A percentile compares a stretch with the other conserved stretches of the same genome.
Conservation (phyloP, 2,329 filamentous ascomycete genomes). For the Juglanconis juglandina region DNA sequence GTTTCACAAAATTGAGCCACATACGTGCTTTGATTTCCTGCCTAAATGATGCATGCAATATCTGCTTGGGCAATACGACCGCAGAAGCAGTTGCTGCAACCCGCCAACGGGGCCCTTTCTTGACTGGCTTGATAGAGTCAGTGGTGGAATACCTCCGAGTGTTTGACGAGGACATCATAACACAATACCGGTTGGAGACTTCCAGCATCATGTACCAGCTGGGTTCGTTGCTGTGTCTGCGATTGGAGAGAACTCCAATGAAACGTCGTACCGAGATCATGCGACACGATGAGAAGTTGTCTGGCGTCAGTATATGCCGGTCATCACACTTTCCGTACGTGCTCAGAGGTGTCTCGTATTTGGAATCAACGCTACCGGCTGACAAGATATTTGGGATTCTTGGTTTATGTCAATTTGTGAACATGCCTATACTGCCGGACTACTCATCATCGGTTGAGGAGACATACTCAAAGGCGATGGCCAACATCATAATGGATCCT, state of each 20-base stretch:
- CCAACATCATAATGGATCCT: not conserved
- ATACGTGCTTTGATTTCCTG: not conserved
- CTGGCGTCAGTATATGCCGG: not conserved
- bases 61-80: not conserved
- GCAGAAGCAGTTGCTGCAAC: not conserved
- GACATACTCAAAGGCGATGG: conserved; percentile 3
- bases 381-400: conserved; percentile 4
- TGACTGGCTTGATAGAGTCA: not conserved
- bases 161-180: not conserved
- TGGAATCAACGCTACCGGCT: not conserved
- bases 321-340: not conserved
- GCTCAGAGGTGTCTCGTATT: not conserved
- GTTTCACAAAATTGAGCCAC: not conserved
- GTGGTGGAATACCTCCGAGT: not conserved
- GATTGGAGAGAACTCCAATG: not conserved
- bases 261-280: not conserved
- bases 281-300: not conserved
- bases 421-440: not conserved
- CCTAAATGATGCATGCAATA: not conserved
- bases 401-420: not conserved
- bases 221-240: not conserved
- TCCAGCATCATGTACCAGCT: not conserved
- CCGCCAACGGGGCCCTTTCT: not conserved
- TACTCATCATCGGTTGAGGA: not conserved
- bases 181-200: not conserved